Base-by-base conservation (phyloP, 768 basidiomycete species). In the Rhodotorula graminis region DNA sequence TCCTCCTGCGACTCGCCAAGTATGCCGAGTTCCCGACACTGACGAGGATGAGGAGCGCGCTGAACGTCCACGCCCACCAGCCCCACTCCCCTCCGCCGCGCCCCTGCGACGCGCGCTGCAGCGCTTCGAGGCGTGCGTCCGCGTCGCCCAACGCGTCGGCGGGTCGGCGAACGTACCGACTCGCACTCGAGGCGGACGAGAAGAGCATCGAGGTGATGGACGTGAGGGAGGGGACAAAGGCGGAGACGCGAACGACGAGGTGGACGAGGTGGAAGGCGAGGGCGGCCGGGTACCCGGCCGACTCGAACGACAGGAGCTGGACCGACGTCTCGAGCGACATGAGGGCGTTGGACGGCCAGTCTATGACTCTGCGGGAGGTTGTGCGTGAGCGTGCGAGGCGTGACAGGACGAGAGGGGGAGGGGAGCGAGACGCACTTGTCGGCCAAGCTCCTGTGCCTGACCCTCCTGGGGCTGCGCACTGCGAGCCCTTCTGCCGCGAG, bases 201-300 rank as follows among this genome's bases (percentile, higher is more conserved):
- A 31, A 3, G 42, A 64, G n/a, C 61, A 64, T 57, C 21, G 65
- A 58, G 11, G 66, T n/a, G 59, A 72, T 0, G 14, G 71, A 59
- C 27, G 71, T 63, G 1, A 72, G 63, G 64, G 71, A 63, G 44
- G 71, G 64, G 63, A 68, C 57, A 55, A 75, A 70, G 31, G 49
- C 40, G 12, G 71, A 63, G 18, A 75, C 47, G 55, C 74, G 74
- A 21, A 71, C 25, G 46, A 72, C n/a, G 62, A 72, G 47, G 40
- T 75, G 74, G 18, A 72, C 7, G 31, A 52, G 40, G 50, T 75
- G 66, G 65, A 67, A 31, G 44, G 52, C 56, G 46, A 67, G 37
- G 16, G 62, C 74, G 65, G 67, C 57, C 2, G 74, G 74, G 53
- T 75, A 75, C 47, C 70, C 74, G 46, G 63, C 67, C 16, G 65